Evolutionary conservation across 192 early-diverging fungal genomes (phyloP), one percentile per base, ranked within the genome.

Genomic region (Rhizoclosmatium sp.): DNA sequence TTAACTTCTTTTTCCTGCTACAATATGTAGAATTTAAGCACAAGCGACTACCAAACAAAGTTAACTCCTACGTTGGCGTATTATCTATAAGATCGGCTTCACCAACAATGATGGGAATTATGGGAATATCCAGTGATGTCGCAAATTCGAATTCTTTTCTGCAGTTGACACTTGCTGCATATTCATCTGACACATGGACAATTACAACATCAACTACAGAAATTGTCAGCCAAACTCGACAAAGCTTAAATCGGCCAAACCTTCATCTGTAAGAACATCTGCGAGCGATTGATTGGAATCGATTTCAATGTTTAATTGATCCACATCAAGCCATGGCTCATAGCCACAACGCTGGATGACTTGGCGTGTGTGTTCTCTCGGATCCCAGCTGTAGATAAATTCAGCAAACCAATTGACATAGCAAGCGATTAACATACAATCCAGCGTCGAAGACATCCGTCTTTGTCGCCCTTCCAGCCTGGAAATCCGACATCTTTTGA

Each of bases 131-230:
- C 4, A 71, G 54, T 54, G 51, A 54, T 54, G 51, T 16, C 19
- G 73, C 73, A 45, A 75, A 75, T 44, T 75, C 41, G 65, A 75
- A 75, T 45, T 75, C 73, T 65, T 75, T 60, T 51, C 44, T 75
- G 2, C 73, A 75, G 73, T 75, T 75, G 4, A 59, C 46, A 51
- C 73, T 75, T 16, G 73, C 73, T 21, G 73, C 73, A 47, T 75
- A 75, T 44, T 75, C 73, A 19, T 75, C 73, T 0, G 60, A 65
- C 14, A 39, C 62, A 39, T 75, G 73, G 41, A 65, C 73, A 19
- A 75, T 47, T 12, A 75, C 73, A 19, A 75, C 7, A 5, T 21
- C 21, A 65, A 65, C 73, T 72, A 45, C 21, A 47, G 12, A 47
- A 69, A 69, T 41, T 69, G 19, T 44, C 67, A n/a, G 9, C 16